Base-by-base conservation (phyloP, 31 red algal species). In the Endocladia muricata region DNA sequence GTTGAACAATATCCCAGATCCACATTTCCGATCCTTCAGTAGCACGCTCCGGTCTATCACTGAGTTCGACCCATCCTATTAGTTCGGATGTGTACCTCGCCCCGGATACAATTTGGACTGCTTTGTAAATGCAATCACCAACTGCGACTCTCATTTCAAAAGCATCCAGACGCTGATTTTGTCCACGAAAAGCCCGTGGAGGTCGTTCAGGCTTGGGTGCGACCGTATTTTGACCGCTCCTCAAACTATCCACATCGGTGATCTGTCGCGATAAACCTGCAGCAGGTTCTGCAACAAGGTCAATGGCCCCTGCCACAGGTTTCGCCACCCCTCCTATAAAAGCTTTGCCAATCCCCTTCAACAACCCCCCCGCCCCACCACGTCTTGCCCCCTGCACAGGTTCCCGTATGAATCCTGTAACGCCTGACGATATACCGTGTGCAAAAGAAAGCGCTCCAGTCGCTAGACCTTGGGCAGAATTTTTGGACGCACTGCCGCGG, bases 401-500 rank as follows among this genome's bases (percentile, higher is more conserved):
- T 40, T 97, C 94, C 2, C 78, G 72, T 68, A 97, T 79, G 3
- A 97, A 78, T 32, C 90, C 90, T 32, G 83, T 85, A 2, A 84
- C 89, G 1, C 94, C 94, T 11, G 86, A 91, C 1, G 89, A 88
- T 38, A 97, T 79, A 4, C 94, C 94, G 58, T 97, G 89, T 33
- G 84, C 89, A 88, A 97, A 84, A 37, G 84, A 93, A 8, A 90
- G 35, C 9, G 83, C 94, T 21, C 94, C 94, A 5, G 86, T 89
- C 25, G 82, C 77, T 32, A 97, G 75, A 52, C 94, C 94, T 74
- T 88, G 81, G 51, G 90, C 94, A 25, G 94, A 73, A 57, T 89
- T 82, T 58, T 81, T 78, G 0, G 75, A 34, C 2, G 55, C 38
- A 35, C 37, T 51, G 33, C 71, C 62, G 36, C 90, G 49, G 38